Conservation (phyloP, 2,329 filamentous ascomycete species). For the Fusarium phyllophilum region DNA sequence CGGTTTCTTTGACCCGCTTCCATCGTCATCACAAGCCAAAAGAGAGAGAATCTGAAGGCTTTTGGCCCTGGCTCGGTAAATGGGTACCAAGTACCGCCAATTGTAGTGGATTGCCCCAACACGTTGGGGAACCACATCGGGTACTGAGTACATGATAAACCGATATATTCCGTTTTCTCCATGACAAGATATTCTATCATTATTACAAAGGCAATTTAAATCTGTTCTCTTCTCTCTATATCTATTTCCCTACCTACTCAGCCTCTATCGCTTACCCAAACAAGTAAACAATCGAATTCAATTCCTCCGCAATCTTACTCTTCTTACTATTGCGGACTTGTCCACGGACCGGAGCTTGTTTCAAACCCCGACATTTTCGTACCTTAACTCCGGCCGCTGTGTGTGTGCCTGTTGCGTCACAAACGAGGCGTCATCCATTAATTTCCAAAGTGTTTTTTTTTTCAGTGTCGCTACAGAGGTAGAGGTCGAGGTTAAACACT, state of each 20-base stretch:
- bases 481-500: constrained; percentile 34
- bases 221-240: background rate
- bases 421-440: constrained; percentile 41
- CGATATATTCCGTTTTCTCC: constrained; percentile 42
- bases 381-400: constrained; percentile 41
- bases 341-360: constrained; percentile 30
- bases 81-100: constrained; percentile 26
- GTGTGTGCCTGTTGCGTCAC: constrained; percentile 21
- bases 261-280: constrained; percentile 5
- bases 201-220: background rate
- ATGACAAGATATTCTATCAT: background rate
- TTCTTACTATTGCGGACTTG: constrained; percentile 28
- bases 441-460: constrained; percentile 26
- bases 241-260: background rate
- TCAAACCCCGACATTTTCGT: constrained; percentile 33
- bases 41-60: background rate
- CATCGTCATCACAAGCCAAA: constrained; percentile 40
- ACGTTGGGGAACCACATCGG: constrained; percentile 38
- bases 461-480: constrained; percentile 29
- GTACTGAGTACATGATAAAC: constrained; percentile 33
- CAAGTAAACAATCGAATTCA: constrained; percentile 22
- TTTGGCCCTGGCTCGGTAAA: background rate
- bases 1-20: constrained; percentile 24
- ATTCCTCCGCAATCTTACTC: constrained; percentile 13
- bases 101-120: constrained; percentile 40